Conservation (phyloP, 2,329 filamentous ascomycete species). For the Podosphaera xanthii region DNA sequence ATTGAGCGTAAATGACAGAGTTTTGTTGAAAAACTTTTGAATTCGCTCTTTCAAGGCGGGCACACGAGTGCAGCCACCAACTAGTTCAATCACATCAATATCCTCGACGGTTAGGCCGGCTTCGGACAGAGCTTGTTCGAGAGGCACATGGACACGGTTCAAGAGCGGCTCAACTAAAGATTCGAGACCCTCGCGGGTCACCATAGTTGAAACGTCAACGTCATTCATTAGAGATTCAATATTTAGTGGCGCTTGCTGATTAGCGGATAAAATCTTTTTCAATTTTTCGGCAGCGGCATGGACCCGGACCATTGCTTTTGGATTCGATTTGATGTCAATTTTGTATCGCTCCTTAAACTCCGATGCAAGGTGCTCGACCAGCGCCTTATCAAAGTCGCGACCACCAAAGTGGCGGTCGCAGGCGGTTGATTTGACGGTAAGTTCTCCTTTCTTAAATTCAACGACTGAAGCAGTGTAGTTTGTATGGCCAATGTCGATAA, state of each 20-base stretch:
- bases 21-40: slow-evolving; percentile 77
- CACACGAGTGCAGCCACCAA: slow-evolving; percentile 86
- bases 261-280: slow-evolving; percentile 95
- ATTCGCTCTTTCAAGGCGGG: slow-evolving; percentile 80
- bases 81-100: slow-evolving; percentile 80
- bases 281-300: slow-evolving; percentile 81
- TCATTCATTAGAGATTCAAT: slow-evolving; percentile 99
- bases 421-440: slow-evolving; percentile 76
- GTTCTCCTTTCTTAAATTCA: slow-evolving; percentile 92
- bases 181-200: slow-evolving; percentile 90
- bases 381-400: slow-evolving; percentile 84
- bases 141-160: slow-evolving; percentile 42
- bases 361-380: slow-evolving; percentile 82
- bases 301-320: slow-evolving; percentile 73
- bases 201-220: slow-evolving; percentile 66
- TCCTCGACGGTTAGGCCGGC: slow-evolving; percentile 79
- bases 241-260: slow-evolving; percentile 77
- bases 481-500: slow-evolving; percentile 89
- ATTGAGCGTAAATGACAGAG: slow-evolving; percentile 87
- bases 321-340: slow-evolving; percentile 79
- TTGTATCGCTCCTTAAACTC: slow-evolving; percentile 98
- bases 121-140: slow-evolving; percentile 85
- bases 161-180: slow-evolving; percentile 71
- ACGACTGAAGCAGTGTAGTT: slow-evolving; percentile 89
- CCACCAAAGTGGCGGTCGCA: slow-evolving; percentile 95